A percentile compares a stretch with the other conserved stretches of the same genome.
These are phyloP conservation scores for Exutisphaerella laricina DNA, from an alignment of 2,329 filamentous ascomycete genomes.

Conservation along the genomic window DNA sequence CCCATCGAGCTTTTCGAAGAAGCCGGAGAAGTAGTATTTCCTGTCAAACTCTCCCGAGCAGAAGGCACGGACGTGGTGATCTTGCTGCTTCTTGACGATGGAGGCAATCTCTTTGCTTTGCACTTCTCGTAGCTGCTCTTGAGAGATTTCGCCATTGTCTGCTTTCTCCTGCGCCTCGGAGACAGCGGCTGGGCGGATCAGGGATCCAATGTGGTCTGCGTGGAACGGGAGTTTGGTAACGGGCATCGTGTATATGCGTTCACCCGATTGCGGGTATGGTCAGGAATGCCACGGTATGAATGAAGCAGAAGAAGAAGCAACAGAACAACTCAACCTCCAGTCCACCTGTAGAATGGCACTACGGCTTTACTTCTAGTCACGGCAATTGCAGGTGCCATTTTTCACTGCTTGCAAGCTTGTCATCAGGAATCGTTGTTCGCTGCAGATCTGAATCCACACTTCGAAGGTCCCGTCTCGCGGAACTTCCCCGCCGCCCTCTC, in stretches of 20 bases:
- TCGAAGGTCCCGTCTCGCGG: neutral
- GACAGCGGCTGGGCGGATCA: constrained; percentile 60
- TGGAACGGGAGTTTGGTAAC: constrained; percentile 55
- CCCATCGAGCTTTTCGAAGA: constrained; percentile 37
- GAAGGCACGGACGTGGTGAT: constrained; percentile 57
- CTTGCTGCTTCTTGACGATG: constrained; percentile 59
- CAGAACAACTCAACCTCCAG: too few relatives aligned
- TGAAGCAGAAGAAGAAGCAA: too few relatives aligned
- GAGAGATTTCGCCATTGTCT: constrained; percentile 50
- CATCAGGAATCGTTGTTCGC: neutral
- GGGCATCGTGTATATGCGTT: constrained; percentile 17
- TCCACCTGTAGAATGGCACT: too few relatives aligned
- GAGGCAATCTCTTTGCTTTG: constrained; percentile 63
- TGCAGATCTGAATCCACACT: constrained; percentile 2
- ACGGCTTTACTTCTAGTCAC: constrained; percentile 1
- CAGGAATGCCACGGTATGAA: neutral
- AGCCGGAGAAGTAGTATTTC: constrained; percentile 37
- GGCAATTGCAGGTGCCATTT: constrained; percentile 4
- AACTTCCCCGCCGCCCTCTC: neutral
- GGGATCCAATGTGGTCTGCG: constrained; percentile 67
- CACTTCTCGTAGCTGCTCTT: constrained; percentile 53
- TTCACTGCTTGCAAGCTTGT: too few relatives aligned
- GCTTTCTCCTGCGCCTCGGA: constrained; percentile 53
- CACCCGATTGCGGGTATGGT: neutral
- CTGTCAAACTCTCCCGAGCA: constrained; percentile 63